Evolutionary conservation across 768 basidiomycete species (phyloP), one percentile per base, ranked within the genome.

Genomic region (Tylopilus rubrobrunneus): DNA sequence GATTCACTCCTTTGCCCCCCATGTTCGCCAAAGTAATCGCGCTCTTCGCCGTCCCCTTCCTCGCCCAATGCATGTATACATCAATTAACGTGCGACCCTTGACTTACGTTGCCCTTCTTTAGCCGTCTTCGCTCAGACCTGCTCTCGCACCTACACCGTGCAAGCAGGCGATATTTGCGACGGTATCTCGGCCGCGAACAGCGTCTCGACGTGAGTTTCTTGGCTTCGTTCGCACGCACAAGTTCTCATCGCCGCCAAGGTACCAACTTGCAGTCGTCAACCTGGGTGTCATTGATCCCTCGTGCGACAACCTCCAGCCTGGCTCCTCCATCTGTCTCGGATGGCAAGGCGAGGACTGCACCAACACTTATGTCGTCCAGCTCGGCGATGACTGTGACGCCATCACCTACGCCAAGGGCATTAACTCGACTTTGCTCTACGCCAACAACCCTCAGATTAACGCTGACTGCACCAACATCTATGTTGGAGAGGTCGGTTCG

Each of bases 391-490:
- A 73, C 52, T 92, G 90, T 67, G 77, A 80, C 14, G 53, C n/a
- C 17, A 73, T 92, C 50, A 52, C 75, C 28, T 17, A 44, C 27
- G 58, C 48, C 1, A 60, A 70, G 60, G 68, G 73, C 34, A 62
- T 87, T 68, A 80, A 84, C 74, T 52, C 60, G 25, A 80, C 81
- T 36, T 74, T 82, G 5, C 73, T 92, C 29, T 73, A 67, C 64
- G 15, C 58, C 54, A 90, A 91, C 80, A 92, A 92, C 80, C 89
- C 87, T 19, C 84, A 89, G 68, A 76, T 91, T 60, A 57, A 81
- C 61, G 3, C 44, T 0, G 72, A 66, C 0, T 87, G 83, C 69
- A 70, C 60, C 59, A 90, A 90, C 74, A 74, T 92, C 67, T 89
- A 89, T 70, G 64, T 86, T 53, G 87, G 84, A 63, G 85, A 90